Evolutionary conservation across 208 protist genomes (phyloP), one percentile per base, ranked within the genome.

Genomic region (Sergeia podlipaevii): DNA sequence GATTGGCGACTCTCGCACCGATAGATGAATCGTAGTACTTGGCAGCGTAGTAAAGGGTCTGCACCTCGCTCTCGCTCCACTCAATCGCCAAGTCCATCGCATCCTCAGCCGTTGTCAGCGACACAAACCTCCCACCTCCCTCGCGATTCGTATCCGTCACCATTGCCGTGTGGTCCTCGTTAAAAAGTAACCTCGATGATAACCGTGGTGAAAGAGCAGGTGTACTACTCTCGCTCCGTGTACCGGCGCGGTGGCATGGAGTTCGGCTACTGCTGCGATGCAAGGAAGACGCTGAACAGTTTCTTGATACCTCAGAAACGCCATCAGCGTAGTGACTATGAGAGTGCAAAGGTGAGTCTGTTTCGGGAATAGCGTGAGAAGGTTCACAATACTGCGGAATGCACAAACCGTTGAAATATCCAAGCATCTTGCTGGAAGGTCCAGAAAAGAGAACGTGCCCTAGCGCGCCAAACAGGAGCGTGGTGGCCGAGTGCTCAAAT

Each of bases 401-500:
- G 47, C 52, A 50, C 36, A 81, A 73, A 23, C 34, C 47, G 34
- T 78, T 84, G 59, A 81, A 84, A 54, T 84, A 88, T 24, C 37
- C 24, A 4, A 67, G 41, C 18, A 77, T 51, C 5, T 60, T 36
- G 21, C 28, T 28, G 37, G 41, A 47, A 13, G 47, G 38, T 29
- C 80, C 80, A 37, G 80, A 88, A 52, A 73, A 88, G 23, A 84
- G 53, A 29, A 77, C 62, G 10, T 48, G 56, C 7, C 75, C 75
- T 4, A 46, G 49, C 0, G 33, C 20, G 18, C 75, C 80, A 24
- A 88, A 61, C 10, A 88, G 36, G 18, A 84, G 70, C 11, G 65
- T 44, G 4, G 75, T 81, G 38, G 65, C 56, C 20, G 75, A 48
- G 1, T 48, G 43, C 21, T 66, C 48, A 55, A 78, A 70, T 15